Conservation (phyloP, 2,329 filamentous ascomycete genomes). For the Chrysoporthe puriensis region DNA sequence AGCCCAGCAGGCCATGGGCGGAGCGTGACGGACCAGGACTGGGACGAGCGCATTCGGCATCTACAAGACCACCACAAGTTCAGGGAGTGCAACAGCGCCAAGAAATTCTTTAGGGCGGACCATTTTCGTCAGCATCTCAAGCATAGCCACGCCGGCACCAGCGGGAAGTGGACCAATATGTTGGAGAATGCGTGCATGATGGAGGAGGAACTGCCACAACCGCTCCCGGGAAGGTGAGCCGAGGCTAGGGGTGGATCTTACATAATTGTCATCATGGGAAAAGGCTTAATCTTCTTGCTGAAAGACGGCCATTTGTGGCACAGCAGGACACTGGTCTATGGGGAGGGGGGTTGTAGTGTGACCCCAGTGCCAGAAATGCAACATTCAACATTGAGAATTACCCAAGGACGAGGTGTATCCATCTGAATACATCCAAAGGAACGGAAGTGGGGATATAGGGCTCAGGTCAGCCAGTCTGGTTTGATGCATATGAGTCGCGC, state of each 20-base stretch:
- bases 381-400: conserved; percentile 3
- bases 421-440: background rate
- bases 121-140: conserved; percentile 98
- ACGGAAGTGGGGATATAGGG: background rate
- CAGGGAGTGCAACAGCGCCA: conserved; percentile 94
- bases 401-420: background rate
- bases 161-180: conserved; percentile 99
- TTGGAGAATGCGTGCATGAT: conserved; percentile 96
- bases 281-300: background rate
- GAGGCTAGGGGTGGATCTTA: background rate
- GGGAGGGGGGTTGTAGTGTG: background rate
- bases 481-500: conserved; percentile 3
- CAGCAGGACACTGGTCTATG: background rate
- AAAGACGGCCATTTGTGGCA: background rate
- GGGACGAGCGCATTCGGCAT: conserved; percentile 85
- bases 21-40: conserved; percentile 76
- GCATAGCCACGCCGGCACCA: conserved; percentile 94
- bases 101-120: conserved; percentile 97
- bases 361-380: background rate
- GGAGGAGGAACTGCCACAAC: conserved; percentile 72
- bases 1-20: conserved; percentile 43
- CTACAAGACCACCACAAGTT: conserved; percentile 94
- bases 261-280: background rate
- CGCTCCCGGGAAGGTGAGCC: conserved; percentile 34
- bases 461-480: conserved; percentile 1